Percentiles rank a stretch among this genome's conserved stretches.
These are phyloP conservation scores for Isabelozyma pseudorhagii DNA, from an alignment of 805 yeast genomes.

Conservation along the genomic window DNA sequence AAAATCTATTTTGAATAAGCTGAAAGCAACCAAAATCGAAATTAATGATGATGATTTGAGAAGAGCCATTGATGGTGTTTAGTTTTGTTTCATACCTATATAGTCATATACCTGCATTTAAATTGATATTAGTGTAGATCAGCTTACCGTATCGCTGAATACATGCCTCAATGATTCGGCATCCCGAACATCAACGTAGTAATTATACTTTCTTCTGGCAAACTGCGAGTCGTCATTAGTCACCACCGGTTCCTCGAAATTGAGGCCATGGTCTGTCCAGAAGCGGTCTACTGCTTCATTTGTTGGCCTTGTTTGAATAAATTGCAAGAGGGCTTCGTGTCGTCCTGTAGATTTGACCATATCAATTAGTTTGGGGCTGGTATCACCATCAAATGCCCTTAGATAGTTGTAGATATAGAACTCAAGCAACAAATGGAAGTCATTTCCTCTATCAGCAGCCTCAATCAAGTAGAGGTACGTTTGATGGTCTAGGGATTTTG, in stretches of 20 bases:
- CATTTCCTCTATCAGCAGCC: constrained; percentile 22
- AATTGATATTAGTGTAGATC: too few relatives aligned
- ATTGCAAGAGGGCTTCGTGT: background rate
- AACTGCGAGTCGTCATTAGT: background rate
- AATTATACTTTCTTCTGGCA: constrained; percentile 16
- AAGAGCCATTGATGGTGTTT: constrained; percentile 21
- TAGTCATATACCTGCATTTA: too few relatives aligned
- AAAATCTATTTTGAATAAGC: constrained; percentile 10
- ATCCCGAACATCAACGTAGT: constrained; percentile 22
- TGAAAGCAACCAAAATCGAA: constrained; percentile 24
- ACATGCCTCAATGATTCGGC: constrained; percentile 16
- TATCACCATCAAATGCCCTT: background rate
- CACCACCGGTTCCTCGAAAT: background rate
- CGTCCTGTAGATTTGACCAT: background rate
- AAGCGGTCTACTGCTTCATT: background rate
- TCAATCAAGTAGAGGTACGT: constrained; percentile 20
- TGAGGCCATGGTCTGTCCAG: background rate
- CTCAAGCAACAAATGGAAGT: constrained; percentile 5
- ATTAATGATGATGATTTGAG: constrained; percentile 37
- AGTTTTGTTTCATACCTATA: background rate
- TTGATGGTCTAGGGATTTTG: constrained; percentile 7
- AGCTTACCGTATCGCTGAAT: background rate
- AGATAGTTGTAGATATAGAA: background rate
- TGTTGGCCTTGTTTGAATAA: background rate
- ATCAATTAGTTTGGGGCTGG: background rate